Evolutionary conservation across 768 basidiomycete species (phyloP).

Genomic region (Amanita jacksonii): DNA sequence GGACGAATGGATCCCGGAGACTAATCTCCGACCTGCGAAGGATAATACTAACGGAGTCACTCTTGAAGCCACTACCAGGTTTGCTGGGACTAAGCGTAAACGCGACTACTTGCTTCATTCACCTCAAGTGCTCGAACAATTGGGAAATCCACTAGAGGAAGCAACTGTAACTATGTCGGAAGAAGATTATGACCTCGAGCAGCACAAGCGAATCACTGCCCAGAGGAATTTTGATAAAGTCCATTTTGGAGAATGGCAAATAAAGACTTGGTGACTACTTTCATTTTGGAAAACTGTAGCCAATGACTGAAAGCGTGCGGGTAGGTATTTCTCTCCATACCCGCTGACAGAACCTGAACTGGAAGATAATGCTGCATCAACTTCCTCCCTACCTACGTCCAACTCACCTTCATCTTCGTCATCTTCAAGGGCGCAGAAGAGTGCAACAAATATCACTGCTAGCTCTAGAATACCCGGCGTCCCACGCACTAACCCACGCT

Average conservation of each 20-base stretch:
- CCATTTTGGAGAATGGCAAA: constrained; percentile 76
- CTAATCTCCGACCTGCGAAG: constrained; percentile 18
- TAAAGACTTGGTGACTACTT: constrained; percentile 71
- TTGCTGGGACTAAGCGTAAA: constrained; percentile 10
- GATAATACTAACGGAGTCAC: constrained; percentile 20
- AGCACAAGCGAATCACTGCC: constrained; percentile 56
- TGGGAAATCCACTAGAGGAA: constrained; percentile 17
- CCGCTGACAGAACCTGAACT: constrained; percentile 63
- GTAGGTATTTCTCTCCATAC: constrained; percentile 92
- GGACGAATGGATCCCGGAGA: constrained; percentile 63
- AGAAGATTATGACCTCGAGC: constrained; percentile 55
- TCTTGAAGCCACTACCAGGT: constrained; percentile 5
- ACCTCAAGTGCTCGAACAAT: background rate
- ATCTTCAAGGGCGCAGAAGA: constrained; percentile 9
- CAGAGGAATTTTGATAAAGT: constrained; percentile 84
- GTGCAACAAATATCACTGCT: constrained; percentile 12
- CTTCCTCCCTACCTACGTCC: constrained; percentile 15
- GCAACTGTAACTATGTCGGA: constrained; percentile 39
- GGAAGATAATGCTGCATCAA: constrained; percentile 30
- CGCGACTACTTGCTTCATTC: constrained; percentile 8
- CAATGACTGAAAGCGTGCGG: background rate
- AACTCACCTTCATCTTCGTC: constrained; percentile 7
- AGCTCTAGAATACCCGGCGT: constrained; percentile 41
- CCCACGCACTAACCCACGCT: constrained; percentile 38
- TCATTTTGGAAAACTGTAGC: constrained; percentile 2